These are phyloP conservation scores for Aphanomyces stellatus DNA, from an alignment of 352 stramenopile species.

Conservation along the genomic window DNA sequence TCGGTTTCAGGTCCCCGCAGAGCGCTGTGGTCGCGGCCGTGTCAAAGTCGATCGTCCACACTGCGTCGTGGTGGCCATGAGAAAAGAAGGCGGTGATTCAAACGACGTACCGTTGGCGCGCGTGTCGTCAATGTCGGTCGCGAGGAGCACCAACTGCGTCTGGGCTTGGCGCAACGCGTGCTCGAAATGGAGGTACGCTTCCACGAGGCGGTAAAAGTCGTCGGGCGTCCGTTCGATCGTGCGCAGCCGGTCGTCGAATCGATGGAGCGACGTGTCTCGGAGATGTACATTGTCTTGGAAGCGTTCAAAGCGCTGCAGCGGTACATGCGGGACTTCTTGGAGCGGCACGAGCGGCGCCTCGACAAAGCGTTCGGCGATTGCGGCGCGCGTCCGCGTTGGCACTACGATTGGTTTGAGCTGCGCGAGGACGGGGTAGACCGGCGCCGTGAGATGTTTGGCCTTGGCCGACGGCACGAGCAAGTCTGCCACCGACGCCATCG, in stretches of 20 bases:
- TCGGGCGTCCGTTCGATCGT: neutral
- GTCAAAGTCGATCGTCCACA: conserved; percentile 16
- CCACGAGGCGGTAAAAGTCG: conserved; percentile 17
- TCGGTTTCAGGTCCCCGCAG: conserved; percentile 14
- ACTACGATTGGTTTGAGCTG: conserved; percentile 15
- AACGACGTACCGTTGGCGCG: neutral
- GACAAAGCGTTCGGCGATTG: neutral
- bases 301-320: conserved; percentile 3
- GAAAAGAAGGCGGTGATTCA: no score
- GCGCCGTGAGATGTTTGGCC: neutral
- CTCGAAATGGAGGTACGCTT: conserved; percentile 17
- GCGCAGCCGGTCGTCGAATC: neutral
- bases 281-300: conserved; percentile 9
- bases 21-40: conserved; percentile 1
- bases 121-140: conserved; percentile 7
- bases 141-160: neutral
- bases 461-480: conserved; percentile 4
- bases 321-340: conserved; percentile 11
- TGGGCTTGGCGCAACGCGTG: conserved; percentile 5
- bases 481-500: conserved; percentile 12
- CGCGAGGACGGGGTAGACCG: conserved; percentile 9
- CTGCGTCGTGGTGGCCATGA: neutral
- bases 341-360: conserved; percentile 3
- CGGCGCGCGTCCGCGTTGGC: neutral
- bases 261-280: neutral